Percentiles rank a stretch among this genome's conserved stretches.
Conservation (phyloP, 2,329 filamentous ascomycete species). For the Ophiostoma piceae region DNA sequence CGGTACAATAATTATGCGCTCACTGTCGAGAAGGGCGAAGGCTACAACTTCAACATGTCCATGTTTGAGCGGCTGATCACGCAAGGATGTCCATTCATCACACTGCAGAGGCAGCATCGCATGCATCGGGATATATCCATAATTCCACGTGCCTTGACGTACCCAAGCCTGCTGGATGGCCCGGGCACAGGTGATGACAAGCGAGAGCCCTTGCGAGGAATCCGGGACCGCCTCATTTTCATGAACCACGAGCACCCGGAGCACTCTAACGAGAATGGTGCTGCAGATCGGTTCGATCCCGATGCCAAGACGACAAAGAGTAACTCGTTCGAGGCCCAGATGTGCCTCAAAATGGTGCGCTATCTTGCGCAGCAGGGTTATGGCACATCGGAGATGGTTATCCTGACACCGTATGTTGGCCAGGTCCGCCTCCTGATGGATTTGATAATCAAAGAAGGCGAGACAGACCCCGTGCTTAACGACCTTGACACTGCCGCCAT, state of each 20-base stretch:
- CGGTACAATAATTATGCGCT: constrained; percentile 59
- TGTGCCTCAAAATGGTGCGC: constrained; percentile 59
- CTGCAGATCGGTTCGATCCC: constrained; percentile 48
- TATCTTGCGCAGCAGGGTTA: constrained; percentile 71
- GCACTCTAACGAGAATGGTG: constrained; percentile 34
- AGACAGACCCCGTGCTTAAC: constrained; percentile 61
- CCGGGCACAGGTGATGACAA: constrained; percentile 39
- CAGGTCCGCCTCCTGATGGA: constrained; percentile 57
- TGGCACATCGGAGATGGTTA: constrained; percentile 56
- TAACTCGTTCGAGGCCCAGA: constrained; percentile 60
- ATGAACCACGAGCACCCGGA: constrained; percentile 59
- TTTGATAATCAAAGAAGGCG: constrained; percentile 40
- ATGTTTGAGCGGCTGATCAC: constrained; percentile 63
- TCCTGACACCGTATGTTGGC: constrained; percentile 68
- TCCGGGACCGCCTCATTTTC: constrained; percentile 59
- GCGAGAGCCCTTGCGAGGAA: constrained; percentile 48
- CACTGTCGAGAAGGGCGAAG: constrained; percentile 57
- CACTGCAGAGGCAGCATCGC: constrained; percentile 58
- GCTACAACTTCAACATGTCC: constrained; percentile 62
- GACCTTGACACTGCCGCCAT: constrained; percentile 64
- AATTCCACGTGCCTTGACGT: constrained; percentile 54
- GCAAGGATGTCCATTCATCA: constrained; percentile 48
- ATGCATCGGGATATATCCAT: constrained; percentile 64
- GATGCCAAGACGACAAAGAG: constrained; percentile 50
- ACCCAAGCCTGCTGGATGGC: constrained; percentile 56